Base-by-base conservation (phyloP, 164 flowering plant genomes). In the Macadamia tetraphylla region DNA sequence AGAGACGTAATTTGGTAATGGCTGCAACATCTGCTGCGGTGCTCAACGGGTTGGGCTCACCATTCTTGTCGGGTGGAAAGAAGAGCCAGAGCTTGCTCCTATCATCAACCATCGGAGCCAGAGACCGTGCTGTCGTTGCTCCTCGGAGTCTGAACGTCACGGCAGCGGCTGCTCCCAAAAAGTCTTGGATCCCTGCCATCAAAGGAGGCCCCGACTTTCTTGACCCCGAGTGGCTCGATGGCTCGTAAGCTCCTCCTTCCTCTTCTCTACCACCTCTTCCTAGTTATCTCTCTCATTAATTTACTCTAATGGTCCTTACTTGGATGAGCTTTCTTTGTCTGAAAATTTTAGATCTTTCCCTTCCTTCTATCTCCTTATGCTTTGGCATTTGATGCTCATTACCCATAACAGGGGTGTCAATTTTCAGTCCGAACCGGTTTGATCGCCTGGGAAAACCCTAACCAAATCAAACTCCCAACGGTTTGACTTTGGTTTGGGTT, bases 221-320 rank as follows among this genome's bases (percentile, higher is more conserved):
- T 57, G 91, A 94, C 78, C 97, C 98, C 12, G 98, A 94, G 72
- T 94, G 98, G 98, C 93, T 94, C 65, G 98, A 94, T 78, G 98
- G 97, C 81, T 94, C 96, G 98, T 94, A 82, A 86, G 96, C 81
- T 11, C 35, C 60, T 51, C 58, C 48, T 65, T 3, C 49, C 49
- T 12, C 11, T 4, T 29, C 5, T 59, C 64, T 12, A 23, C 23
- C 23, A 23, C 23, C 23, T 23, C 23, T 23, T 23, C 23, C 23
- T 23, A 23, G 14, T 1, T 1, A 32, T 3, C 17, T 0, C n/a
- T 9, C 30, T 23, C 12, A 1, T 48, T 9, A 43, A 23, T 23
- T 23, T 23, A 23, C 23, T 0, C 23, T 23, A 23, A 23, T 23
- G 23, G 23, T 23, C 23, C 23, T 23, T 23, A 23, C 23, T 23